Evolutionary conservation across 2,329 filamentous ascomycete species (phyloP).

Genomic region (Didymella lethalis): DNA sequence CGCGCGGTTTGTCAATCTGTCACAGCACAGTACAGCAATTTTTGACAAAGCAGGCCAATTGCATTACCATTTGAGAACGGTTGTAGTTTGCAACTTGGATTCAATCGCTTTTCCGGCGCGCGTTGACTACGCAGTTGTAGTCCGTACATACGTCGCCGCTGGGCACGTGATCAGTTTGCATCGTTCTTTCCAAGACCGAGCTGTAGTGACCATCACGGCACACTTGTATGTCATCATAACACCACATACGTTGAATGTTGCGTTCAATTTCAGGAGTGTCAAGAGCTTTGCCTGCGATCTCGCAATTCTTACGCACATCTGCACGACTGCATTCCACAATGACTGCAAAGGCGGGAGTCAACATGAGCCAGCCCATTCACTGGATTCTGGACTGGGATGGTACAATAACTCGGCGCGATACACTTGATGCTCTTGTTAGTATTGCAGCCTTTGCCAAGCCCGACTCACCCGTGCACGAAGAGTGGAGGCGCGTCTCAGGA

Average conservation of each 20-base stretch:
- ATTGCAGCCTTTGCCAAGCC: conserved; percentile 46
- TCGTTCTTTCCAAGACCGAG: not conserved
- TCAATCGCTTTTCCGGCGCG: not conserved
- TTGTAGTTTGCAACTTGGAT: not conserved
- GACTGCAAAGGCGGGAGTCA: conserved; percentile 16
- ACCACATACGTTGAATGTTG: conserved; percentile 1
- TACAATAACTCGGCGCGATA: conserved; percentile 56
- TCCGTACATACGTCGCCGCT: not conserved
- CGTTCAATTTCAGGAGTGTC: not conserved
- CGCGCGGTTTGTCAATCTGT: not conserved
- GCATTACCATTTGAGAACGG: not conserved
- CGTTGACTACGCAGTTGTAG: not conserved
- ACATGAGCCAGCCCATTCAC: conserved; percentile 34
- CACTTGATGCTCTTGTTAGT: conserved; percentile 53
- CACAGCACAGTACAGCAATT: not conserved
- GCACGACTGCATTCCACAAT: conserved; percentile 19
- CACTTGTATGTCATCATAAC: not conserved
- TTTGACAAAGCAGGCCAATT: not conserved
- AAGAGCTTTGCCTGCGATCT: not conserved
- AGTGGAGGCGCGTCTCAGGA: conserved; percentile 52
- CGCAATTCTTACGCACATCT: not conserved
- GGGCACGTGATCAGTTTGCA: conserved; percentile 9
- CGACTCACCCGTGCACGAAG: conserved; percentile 25
- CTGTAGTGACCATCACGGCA: not conserved
- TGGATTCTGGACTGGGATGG: conserved; percentile 59